Conservation (phyloP, 108 stramenopile genomes). For the Pseudonitzschia delicatissima region DNA sequence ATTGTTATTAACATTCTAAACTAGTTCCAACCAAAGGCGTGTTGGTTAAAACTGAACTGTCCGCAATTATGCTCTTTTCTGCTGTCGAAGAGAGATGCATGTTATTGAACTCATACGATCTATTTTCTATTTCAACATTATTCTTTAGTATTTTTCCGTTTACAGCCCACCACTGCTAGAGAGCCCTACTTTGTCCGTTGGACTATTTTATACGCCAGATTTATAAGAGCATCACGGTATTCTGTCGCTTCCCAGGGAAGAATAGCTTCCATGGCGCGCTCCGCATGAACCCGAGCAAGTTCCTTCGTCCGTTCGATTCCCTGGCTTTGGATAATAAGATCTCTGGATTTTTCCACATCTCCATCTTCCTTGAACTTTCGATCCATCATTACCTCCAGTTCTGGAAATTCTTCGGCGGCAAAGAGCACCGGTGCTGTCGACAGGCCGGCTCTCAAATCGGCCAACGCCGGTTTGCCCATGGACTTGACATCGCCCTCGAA, state of each 20-base stretch:
- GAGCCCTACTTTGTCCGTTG: constrained; percentile 56
- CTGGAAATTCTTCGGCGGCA: constrained; percentile 81
- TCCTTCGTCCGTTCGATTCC: constrained; percentile 86
- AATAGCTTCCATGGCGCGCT: constrained; percentile 85
- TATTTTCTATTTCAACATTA: no score
- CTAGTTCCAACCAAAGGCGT: no score
- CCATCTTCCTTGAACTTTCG: constrained; percentile 87
- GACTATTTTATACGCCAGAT: constrained; percentile 78
- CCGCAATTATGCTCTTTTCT: no score
- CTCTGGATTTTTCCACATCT: constrained; percentile 85
- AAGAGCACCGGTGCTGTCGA: constrained; percentile 97
- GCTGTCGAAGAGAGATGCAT: no score
- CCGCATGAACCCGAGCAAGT: constrained; percentile 91
- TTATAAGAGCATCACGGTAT: constrained; percentile 72
- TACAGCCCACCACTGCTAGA: no score
- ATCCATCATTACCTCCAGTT: constrained; percentile 70
- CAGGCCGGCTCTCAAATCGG: constrained; percentile 91
- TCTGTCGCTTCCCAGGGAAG: constrained; percentile 41
- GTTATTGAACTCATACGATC: no score
- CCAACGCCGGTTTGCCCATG: constrained; percentile 93
- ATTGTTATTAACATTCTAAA: no score
- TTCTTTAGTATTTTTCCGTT: no score
- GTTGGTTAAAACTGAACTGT: no score
- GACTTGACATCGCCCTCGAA: constrained; percentile 83
- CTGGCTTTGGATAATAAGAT: constrained; percentile 53